Percentiles rank a stretch among this genome's conserved stretches.
Evolutionary conservation across 805 yeast species (phyloP).

Genomic region (Candida schatavii): DNA sequence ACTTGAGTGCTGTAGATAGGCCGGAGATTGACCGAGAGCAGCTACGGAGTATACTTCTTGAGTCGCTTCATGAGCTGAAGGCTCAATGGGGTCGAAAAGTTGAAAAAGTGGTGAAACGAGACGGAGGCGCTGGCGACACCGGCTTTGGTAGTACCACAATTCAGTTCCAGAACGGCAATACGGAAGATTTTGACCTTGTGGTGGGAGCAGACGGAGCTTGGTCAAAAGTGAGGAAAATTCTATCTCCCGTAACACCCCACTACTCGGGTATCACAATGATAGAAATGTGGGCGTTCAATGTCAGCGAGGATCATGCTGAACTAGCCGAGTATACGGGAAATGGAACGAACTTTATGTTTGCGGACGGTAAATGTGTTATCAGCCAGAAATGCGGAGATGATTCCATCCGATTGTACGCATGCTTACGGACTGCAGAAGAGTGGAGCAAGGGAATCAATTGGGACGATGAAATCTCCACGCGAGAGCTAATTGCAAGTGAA

Average conservation of each 20-base stretch:
- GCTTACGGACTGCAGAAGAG: not conserved
- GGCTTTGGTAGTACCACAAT: not conserved
- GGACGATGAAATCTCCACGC: not conserved
- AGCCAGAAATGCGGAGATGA: not conserved
- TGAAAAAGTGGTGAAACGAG: not conserved
- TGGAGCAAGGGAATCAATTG: constrained; percentile 1
- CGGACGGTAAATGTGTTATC: not conserved
- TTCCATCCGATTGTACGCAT: not conserved
- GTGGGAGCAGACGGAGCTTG: constrained; percentile 4
- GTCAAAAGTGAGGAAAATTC: not conserved
- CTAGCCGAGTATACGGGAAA: not conserved
- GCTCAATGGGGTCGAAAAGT: not conserved
- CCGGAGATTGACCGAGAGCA: constrained; percentile 1
- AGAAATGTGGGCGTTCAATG: constrained; percentile 1
- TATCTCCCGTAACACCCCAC: not conserved
- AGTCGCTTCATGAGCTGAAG: not conserved
- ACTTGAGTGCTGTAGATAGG: not conserved
- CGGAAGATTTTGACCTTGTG: not conserved
- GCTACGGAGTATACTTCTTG: not conserved
- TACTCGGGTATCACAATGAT: not conserved
- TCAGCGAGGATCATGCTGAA: not conserved
- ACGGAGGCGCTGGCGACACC: not conserved
- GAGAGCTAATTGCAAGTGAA: not conserved
- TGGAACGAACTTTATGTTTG: constrained; percentile 1
- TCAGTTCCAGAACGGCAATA: not conserved